These are phyloP conservation scores for Salvia rosmarinus DNA, from an alignment of 257 asterid species.

Conservation along the genomic window DNA sequence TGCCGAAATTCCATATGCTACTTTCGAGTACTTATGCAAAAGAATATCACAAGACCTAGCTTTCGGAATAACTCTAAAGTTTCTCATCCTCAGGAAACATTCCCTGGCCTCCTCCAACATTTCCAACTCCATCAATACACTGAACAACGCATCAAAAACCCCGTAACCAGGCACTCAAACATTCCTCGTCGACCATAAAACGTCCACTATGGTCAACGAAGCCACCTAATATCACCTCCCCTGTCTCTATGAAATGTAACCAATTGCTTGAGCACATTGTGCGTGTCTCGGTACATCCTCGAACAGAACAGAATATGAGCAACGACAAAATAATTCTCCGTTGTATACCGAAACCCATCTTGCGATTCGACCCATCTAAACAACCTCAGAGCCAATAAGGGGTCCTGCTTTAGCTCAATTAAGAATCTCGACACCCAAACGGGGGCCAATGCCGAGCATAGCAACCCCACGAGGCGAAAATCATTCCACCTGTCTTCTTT, in stretches of 20 bases:
- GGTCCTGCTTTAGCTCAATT: constrained; percentile 68
- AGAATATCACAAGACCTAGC: constrained; percentile 80
- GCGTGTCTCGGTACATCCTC: constrained; percentile 66
- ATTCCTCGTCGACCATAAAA: constrained; percentile 72
- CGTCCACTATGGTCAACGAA: constrained; percentile 55
- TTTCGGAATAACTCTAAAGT: constrained; percentile 63
- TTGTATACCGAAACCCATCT: constrained; percentile 57
- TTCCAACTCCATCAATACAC: constrained; percentile 71
- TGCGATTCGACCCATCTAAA: constrained; percentile 67
- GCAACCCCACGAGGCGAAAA: constrained; percentile 43
- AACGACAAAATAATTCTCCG: constrained; percentile 65
- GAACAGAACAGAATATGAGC: constrained; percentile 87
- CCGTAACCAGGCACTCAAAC: constrained; percentile 71
- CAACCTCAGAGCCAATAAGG: constrained; percentile 68
- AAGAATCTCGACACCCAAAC: constrained; percentile 58
- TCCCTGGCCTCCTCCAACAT: constrained; percentile 75
- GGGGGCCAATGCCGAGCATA: constrained; percentile 60
- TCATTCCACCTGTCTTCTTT: constrained; percentile 70
- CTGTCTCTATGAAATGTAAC: constrained; percentile 40
- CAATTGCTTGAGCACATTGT: constrained; percentile 57
- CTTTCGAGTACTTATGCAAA: constrained; percentile 59
- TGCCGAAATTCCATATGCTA: constrained; percentile 47
- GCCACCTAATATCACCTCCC: constrained; percentile 27
- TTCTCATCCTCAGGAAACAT: constrained; percentile 75
- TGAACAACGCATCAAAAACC: constrained; percentile 74